phyloP scores from a whole-genome alignment of 2,329 filamentous ascomycete genomes.

The Neophaeococcomyces aloes region DNA sequence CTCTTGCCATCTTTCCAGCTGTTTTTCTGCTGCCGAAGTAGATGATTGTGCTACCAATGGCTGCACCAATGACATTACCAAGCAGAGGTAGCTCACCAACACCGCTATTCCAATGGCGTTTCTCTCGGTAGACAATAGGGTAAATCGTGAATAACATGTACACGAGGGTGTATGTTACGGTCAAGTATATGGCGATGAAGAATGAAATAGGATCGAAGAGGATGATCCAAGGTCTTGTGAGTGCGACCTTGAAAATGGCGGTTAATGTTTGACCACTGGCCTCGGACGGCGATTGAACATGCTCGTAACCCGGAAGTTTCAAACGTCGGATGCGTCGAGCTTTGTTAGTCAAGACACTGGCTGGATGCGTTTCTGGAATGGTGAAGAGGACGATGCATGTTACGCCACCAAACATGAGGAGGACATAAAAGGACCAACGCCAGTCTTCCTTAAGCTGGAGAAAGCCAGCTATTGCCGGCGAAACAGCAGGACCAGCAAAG shows the following conservation, averaged over 20 bases:
- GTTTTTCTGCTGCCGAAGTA: conserved; percentile 17
- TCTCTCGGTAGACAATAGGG: conserved; percentile 39
- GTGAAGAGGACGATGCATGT: conserved; percentile 41
- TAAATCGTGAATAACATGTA: conserved; percentile 53
- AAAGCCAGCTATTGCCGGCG: conserved; percentile 48
- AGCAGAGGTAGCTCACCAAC: conserved; percentile 41
- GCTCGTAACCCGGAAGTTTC: conserved; percentile 43
- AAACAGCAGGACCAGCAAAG: conserved; percentile 44
- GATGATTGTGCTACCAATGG: conserved; percentile 30
- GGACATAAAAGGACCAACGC: conserved; percentile 37
- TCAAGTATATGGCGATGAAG: conserved; percentile 36
- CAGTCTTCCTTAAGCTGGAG: conserved; percentile 42
- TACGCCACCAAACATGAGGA: conserved; percentile 30
- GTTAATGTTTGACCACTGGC: conserved; percentile 34
- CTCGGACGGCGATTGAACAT: conserved; percentile 42
- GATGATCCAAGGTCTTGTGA: conserved; percentile 40
- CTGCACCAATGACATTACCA: conserved; percentile 41
- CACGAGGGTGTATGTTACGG: conserved; percentile 42
- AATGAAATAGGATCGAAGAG: conserved; percentile 43
- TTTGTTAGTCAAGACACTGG: conserved; percentile 43
- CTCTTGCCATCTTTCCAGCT: conserved; percentile 13
- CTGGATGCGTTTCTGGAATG: conserved; percentile 48
- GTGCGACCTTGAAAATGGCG: conserved; percentile 41
- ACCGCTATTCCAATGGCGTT: conserved; percentile 39
- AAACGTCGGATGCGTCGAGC: conserved; percentile 42